phyloP scores from a whole-genome alignment of 257 asterid genomes.

The Ilex asprella region DNA sequence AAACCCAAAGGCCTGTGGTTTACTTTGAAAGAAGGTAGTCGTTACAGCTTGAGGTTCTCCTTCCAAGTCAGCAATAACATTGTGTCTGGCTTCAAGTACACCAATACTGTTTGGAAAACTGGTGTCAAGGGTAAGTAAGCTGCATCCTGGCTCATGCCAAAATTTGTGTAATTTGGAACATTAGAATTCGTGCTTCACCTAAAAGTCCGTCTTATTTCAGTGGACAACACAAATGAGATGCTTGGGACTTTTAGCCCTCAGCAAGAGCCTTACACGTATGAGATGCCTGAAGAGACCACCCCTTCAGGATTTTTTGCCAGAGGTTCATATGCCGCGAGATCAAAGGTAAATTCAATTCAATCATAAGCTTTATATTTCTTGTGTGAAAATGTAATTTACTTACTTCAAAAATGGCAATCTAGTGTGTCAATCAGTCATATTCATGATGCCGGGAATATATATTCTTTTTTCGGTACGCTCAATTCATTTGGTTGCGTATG shows the following conservation, averaged over 20 bases:
- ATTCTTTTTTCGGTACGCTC: background rate
- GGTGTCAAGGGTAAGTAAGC: conserved; percentile 58
- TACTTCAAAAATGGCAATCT: background rate
- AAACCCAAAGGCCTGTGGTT: conserved; percentile 68
- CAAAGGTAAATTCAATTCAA: conserved; percentile 24
- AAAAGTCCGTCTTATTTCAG: conserved; percentile 11
- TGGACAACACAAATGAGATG: conserved; percentile 43
- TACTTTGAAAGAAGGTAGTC: conserved; percentile 73
- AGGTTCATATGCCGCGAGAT: conserved; percentile 39
- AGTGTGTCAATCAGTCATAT: background rate
- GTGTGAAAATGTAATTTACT: background rate
- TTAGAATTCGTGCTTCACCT: background rate
- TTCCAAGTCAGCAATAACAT: conserved; percentile 70
- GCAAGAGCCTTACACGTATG: conserved; percentile 36
- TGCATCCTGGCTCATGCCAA: background rate
- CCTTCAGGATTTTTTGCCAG: conserved; percentile 50
- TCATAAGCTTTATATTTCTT: background rate
- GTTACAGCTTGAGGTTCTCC: conserved; percentile 46
- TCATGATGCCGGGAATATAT: background rate
- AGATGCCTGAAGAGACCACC: conserved; percentile 45
- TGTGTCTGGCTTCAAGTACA: conserved; percentile 72
- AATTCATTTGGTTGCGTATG: background rate
- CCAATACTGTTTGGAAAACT: conserved; percentile 73
- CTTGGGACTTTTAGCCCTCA: conserved; percentile 47
- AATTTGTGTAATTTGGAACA: background rate